These are phyloP conservation scores for Aspergillus caelatus DNA, from an alignment of 2,329 filamentous ascomycete genomes.

Conservation along the genomic window DNA sequence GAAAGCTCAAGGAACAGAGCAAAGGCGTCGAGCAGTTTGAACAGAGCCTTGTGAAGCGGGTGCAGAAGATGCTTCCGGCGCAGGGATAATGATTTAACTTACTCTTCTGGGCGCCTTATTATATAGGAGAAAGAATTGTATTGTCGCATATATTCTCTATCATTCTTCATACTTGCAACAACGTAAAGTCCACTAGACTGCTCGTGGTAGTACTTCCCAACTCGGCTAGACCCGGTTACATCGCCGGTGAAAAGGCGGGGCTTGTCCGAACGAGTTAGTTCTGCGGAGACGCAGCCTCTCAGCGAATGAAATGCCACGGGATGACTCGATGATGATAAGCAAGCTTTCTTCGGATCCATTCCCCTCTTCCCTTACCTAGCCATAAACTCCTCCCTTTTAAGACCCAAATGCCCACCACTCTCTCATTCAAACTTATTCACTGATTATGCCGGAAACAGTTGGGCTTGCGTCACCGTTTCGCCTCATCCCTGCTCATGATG, in stretches of 20 bases:
- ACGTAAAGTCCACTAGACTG: too few relatives aligned
- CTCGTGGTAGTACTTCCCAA: too few relatives aligned
- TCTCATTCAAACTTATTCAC: neutral
- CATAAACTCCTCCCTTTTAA: neutral
- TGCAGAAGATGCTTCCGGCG: conserved; percentile 48
- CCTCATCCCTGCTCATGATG: conserved; percentile 18
- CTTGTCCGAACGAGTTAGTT: neutral
- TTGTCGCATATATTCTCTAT: too few relatives aligned
- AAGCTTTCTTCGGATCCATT: neutral
- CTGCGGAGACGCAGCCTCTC: neutral
- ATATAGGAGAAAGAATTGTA: too few relatives aligned
- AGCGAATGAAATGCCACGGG: neutral
- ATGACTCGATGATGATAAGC: neutral
- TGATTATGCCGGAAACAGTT: conserved; percentile 12
- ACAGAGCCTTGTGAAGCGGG: conserved; percentile 62
- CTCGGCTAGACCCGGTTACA: neutral
- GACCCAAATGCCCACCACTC: neutral
- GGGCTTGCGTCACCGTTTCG: conserved; percentile 5
- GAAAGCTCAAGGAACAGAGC: conserved; percentile 58
- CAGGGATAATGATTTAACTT: neutral
- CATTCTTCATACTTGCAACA: too few relatives aligned
- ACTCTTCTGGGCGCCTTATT: too few relatives aligned
- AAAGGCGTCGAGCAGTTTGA: conserved; percentile 70
- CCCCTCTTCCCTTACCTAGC: neutral
- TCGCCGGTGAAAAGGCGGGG: neutral